Percentiles rank a stretch among this genome's conserved stretches.
Evolutionary conservation across 306 rosid genomes (phyloP).

Genomic region (Vigna mungo): DNA sequence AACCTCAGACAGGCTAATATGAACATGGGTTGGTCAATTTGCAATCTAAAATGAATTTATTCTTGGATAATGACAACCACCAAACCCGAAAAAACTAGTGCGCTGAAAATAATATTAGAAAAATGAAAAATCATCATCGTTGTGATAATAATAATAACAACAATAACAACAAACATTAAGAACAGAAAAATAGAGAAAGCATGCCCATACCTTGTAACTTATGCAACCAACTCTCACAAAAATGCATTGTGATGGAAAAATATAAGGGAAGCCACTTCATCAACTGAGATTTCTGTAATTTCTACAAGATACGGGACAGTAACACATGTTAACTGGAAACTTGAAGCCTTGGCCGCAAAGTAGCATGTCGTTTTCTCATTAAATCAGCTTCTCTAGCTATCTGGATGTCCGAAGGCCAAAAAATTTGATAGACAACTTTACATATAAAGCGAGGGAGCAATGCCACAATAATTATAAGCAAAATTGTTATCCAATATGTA

Average conservation of each 20-base stretch:
- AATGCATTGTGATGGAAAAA: conserved; percentile 58
- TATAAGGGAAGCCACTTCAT: conserved; percentile 57
- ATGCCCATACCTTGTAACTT: conserved; percentile 56
- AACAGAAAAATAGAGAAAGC: conserved; percentile 1
- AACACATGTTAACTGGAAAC: conserved; percentile 59
- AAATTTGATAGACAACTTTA: conserved; percentile 70
- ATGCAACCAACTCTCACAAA: conserved; percentile 48
- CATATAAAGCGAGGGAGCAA: conserved; percentile 87
- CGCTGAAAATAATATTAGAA: background rate
- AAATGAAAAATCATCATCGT: background rate
- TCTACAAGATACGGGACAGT: conserved; percentile 40
- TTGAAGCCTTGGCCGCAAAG: conserved; percentile 54
- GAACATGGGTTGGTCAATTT: background rate
- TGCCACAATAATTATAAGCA: conserved; percentile 74
- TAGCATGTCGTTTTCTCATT: conserved; percentile 47
- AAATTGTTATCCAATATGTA: conserved; percentile 81
- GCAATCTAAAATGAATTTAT: conserved; percentile 1
- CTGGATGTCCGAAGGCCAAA: conserved; percentile 95
- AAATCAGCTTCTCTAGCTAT: conserved; percentile 83
- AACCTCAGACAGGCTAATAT: background rate
- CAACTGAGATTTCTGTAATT: conserved; percentile 48
- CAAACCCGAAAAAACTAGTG: conserved; percentile 26
- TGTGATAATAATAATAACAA: background rate
- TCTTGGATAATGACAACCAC: conserved; percentile 8
- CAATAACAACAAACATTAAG: background rate